phyloP scores from a whole-genome alignment of 129 eudicot species.

The Apium graveolens region DNA sequence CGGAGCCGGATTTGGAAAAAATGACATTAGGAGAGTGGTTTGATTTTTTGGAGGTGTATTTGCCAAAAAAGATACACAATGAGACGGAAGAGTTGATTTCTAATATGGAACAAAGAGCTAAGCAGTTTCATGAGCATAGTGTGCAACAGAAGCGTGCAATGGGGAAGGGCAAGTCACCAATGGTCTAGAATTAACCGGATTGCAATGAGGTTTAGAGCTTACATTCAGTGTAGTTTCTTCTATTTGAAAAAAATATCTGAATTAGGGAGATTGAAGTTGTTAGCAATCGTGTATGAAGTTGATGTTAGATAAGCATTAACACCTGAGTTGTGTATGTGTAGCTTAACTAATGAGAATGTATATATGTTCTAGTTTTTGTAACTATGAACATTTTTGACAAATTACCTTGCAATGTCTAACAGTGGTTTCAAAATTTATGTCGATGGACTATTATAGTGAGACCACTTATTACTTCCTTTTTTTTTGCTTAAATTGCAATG shows the following conservation, averaged over 20 bases:
- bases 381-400: background rate
- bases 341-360: background rate
- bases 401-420: background rate
- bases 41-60: constrained; percentile 48
- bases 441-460: no score
- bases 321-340: background rate
- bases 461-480: no score
- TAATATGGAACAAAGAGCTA: constrained; percentile 31
- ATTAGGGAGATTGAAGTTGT: background rate
- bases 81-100: constrained; percentile 31
- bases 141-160: constrained; percentile 36
- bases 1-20: constrained; percentile 42
- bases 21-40: constrained; percentile 77
- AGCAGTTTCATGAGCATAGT: constrained; percentile 35
- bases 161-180: constrained; percentile 12
- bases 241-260: background rate
- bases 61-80: constrained; percentile 51
- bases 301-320: background rate
- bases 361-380: no score
- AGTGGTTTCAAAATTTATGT: no score
- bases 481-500: no score
- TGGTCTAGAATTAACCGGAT: background rate
- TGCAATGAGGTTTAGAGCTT: background rate
- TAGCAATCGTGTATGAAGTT: background rate
- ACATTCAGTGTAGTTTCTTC: background rate